phyloP scores from a whole-genome alignment of 1,284 basidiomycete species.

The Tremellales sp. region DNA sequence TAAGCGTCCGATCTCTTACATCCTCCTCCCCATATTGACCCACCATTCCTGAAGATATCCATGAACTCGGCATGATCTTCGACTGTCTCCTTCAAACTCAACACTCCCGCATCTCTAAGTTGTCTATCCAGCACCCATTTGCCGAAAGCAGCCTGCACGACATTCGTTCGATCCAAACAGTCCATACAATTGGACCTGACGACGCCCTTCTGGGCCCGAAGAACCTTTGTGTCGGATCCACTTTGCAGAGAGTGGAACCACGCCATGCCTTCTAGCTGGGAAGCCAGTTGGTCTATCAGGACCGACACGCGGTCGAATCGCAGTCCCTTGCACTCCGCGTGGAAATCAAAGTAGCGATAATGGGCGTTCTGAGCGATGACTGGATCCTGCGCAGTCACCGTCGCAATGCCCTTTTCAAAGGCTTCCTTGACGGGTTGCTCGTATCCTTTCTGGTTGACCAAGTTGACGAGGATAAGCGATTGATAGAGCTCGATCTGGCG shows the following conservation, averaged over 20 bases:
- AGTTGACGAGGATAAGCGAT: conserved; percentile 76
- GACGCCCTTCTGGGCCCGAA: conserved; percentile 46
- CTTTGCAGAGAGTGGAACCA: conserved; percentile 45
- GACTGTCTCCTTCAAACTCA: conserved; percentile 64
- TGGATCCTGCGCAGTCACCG: conserved; percentile 38
- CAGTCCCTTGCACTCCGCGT: conserved; percentile 92
- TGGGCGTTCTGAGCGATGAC: conserved; percentile 54
- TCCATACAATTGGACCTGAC: conserved; percentile 67
- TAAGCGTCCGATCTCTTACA: conserved; percentile 7
- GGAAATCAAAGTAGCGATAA: conserved; percentile 98
- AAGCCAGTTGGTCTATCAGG: conserved; percentile 72
- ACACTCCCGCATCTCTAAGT: conserved; percentile 65
- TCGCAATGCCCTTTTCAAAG: conserved; percentile 70
- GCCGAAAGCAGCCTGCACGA: conserved; percentile 83
- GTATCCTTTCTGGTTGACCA: conserved; percentile 93
- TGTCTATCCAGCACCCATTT: conserved; percentile 81
- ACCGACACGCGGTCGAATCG: conserved; percentile 88
- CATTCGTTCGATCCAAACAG: conserved; percentile 94
- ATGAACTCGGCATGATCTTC: conserved; percentile 76
- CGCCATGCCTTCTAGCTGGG: conserved; percentile 70
- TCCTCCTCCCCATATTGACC: conserved; percentile 39
- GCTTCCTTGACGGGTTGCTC: conserved; percentile 96
- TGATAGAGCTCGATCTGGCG: conserved; percentile 76
- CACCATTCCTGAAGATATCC: conserved; percentile 82
- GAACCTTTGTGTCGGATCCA: conserved; percentile 18